These are phyloP conservation scores for Cryptococcus sp. DNA, from an alignment of 1,284 basidiomycete genomes.

Conservation along the genomic window DNA sequence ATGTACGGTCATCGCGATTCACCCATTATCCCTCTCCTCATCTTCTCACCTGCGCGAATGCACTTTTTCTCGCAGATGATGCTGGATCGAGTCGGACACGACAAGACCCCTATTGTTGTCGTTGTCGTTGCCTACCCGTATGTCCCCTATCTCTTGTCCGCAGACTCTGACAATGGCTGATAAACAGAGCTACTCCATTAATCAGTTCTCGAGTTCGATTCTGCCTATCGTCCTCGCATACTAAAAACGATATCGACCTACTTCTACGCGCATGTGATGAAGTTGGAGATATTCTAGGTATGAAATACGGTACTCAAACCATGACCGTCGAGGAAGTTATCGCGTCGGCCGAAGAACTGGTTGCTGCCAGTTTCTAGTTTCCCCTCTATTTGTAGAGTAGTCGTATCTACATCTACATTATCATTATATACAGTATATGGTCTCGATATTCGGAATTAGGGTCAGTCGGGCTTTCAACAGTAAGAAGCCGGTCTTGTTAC, in stretches of 20 bases:
- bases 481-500: no score
- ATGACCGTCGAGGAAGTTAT: constrained; percentile 80
- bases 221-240: constrained; percentile 91
- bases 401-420: no score
- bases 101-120: constrained; percentile 64
- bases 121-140: constrained; percentile 77
- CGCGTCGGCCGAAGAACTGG: constrained; percentile 70
- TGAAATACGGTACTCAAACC: constrained; percentile 69
- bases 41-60: constrained; percentile 95
- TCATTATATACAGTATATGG: no score
- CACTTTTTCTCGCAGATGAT: constrained; percentile 82
- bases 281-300: constrained; percentile 77
- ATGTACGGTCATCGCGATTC: constrained; percentile 88
- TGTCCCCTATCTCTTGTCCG: constrained; percentile 18
- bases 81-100: constrained; percentile 63
- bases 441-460: no score
- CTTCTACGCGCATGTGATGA: constrained; percentile 87
- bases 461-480: no score
- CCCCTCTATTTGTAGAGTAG: no score
- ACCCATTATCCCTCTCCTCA: constrained; percentile 86
- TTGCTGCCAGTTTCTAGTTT: constrained; percentile 40
- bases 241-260: constrained; percentile 91
- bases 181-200: constrained; percentile 76
- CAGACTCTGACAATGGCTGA: not conserved
- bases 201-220: constrained; percentile 87